Base-by-base conservation (phyloP, 306 rosid genomes). In the Malus domestica region DNA sequence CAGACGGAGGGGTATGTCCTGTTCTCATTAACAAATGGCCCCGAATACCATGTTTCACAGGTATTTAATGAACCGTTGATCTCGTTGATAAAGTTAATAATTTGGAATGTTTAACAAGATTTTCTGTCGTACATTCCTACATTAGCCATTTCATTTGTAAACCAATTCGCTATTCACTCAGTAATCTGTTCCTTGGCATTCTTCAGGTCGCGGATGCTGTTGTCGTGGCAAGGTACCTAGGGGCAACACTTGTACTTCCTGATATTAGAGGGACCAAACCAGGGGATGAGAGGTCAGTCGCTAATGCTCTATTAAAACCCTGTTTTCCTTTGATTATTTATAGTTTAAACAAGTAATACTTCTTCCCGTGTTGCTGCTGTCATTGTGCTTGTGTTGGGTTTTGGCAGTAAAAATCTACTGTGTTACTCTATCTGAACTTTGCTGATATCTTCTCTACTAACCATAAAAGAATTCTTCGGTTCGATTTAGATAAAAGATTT, bases 11-110 rank as follows among this genome's bases (percentile, higher is more conserved):
- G 99, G 2, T 92, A 80, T 79, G 92, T 95, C 85, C 87, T 85
- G 68, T 90, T 95, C 83, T 92, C 98, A 2, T 84, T 95, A 74
- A 95, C 98, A 32, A 93, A 88, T 74, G 98, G 98, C 49, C 97
- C 98, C 0, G 98, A 92, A 83, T 95, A 92, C 82, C 97, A 95
- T 80, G 91, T 95, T 76, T 92, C 97, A 18, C 99, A 95, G 99
- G 99, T 95, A 92, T 73, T 52, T 58, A 16, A 14, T 45, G 45
- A 35, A 66, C 30, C 55, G 42, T 79, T 75, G 51, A 29, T 75
- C 69, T 62, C 30, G 70, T 72, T 76, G 69, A 79, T 69, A 78
- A 60, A 12, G 69, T 67, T 46, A 33, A 51, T 32, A 46, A 73
- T 71, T 27, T 68, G 59, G 57, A 40, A 71, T 20, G 65, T 49